Conservation (phyloP, 1,284 basidiomycete species). For the Cryptococcus floricola region DNA sequence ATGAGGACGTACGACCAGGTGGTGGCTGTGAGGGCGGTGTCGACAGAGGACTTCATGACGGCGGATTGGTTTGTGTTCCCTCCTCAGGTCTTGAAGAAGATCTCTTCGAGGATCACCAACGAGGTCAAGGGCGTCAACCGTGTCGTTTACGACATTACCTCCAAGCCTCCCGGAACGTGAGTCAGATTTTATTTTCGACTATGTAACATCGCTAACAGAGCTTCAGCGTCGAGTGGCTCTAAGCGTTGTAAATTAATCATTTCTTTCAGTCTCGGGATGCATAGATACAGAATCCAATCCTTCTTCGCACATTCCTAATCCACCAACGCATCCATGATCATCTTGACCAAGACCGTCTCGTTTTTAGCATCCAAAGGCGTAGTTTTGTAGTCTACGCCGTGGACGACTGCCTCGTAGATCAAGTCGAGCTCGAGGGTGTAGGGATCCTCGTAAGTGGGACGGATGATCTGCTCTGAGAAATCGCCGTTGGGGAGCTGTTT, state of each 20-base stretch:
- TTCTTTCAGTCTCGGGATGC: slow-evolving; percentile 10
- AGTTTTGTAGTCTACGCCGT: slow-evolving; percentile 37
- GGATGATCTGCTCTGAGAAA: slow-evolving; percentile 32
- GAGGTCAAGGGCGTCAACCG: slow-evolving; percentile 87
- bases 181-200: slow-evolving; percentile 29
- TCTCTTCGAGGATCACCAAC: slow-evolving; percentile 97
- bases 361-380: slow-evolving; percentile 39
- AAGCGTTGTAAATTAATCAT: slow-evolving; percentile 7
- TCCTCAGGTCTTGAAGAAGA: slow-evolving; percentile 79
- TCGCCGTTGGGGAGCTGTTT: slow-evolving; percentile 36
- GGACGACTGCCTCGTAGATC: slow-evolving; percentile 36
- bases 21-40: slow-evolving; percentile 83
- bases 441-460: slow-evolving; percentile 49
- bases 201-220: slow-evolving; percentile 1
- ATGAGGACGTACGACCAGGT: slow-evolving; percentile 96
- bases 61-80: slow-evolving; percentile 98
- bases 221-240: slow-evolving; percentile 45
- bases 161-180: slow-evolving; percentile 83
- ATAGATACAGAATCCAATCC: slow-evolving; percentile 8
- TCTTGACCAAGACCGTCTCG: slow-evolving; percentile 46
- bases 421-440: slow-evolving; percentile 44
- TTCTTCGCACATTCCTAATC: slow-evolving; percentile 9
- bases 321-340: slow-evolving; percentile 38
- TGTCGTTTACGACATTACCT: slow-evolving; percentile 93
- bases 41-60: slow-evolving; percentile 96